Evolutionary conservation across 164 flowering plant species (phyloP).

Genomic region (Magnolia changhungtana): DNA sequence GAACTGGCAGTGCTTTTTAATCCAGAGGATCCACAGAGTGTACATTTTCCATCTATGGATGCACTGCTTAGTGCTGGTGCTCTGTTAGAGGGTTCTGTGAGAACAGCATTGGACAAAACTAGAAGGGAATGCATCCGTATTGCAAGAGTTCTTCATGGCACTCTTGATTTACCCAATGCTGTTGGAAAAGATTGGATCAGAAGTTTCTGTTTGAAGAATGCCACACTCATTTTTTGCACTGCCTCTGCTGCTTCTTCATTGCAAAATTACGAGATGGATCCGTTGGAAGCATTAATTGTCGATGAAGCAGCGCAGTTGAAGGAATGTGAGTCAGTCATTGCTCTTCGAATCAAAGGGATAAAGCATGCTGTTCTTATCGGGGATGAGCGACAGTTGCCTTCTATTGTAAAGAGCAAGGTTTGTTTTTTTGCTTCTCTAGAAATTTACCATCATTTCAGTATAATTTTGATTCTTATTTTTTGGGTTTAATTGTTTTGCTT

Average conservation of each 20-base stretch:
- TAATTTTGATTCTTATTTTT: neutral
- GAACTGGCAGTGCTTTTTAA: slow-evolving; percentile 39
- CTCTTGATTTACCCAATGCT: slow-evolving; percentile 29
- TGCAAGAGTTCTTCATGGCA: slow-evolving; percentile 20
- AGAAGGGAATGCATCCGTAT: slow-evolving; percentile 29
- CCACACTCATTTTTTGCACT: slow-evolving; percentile 46
- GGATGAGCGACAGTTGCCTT: slow-evolving; percentile 52
- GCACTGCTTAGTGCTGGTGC: neutral
- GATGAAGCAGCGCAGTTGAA: slow-evolving; percentile 63
- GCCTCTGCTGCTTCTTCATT: slow-evolving; percentile 31
- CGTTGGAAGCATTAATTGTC: slow-evolving; percentile 32
- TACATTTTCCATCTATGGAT: neutral
- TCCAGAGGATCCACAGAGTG: slow-evolving; percentile 2
- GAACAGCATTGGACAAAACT: neutral
- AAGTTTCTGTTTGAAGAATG: slow-evolving; percentile 24
- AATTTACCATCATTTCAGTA: neutral
- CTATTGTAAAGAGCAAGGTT: slow-evolving; percentile 51
- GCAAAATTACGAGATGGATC: slow-evolving; percentile 9
- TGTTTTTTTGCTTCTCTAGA: neutral
- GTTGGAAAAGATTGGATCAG: slow-evolving; percentile 7
- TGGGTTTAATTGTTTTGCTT: neutral
- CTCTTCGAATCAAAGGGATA: slow-evolving; percentile 40
- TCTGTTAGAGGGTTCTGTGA: neutral
- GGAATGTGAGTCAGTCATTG: slow-evolving; percentile 54
- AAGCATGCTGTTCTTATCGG: slow-evolving; percentile 46